Evolutionary conservation across 2,329 filamentous ascomycete genomes (phyloP).

Genomic region (Fusarium sp.): DNA sequence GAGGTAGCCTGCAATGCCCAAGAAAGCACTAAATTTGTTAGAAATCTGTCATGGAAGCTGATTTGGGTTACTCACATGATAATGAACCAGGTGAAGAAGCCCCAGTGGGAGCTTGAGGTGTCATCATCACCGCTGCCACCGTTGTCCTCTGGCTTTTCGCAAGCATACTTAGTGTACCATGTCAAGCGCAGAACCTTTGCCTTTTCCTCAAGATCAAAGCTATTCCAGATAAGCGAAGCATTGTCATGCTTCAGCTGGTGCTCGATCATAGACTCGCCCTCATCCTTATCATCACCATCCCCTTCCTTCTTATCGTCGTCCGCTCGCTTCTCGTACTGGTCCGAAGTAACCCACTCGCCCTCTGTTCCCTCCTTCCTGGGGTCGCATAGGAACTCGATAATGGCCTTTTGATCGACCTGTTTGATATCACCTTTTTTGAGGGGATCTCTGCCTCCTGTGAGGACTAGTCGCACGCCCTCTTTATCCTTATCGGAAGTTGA

Average conservation of each 20-base stretch:
- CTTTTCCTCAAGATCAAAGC: conserved; percentile 70
- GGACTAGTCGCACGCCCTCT: conserved; percentile 75
- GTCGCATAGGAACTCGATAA: conserved; percentile 89
- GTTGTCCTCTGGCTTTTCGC: conserved; percentile 64
- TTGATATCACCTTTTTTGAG: conserved; percentile 45
- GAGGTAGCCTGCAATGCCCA: conserved; percentile 85
- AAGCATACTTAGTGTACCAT: conserved; percentile 90
- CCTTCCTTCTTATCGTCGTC: conserved; percentile 49
- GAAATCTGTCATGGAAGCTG: background rate
- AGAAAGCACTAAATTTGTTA: conserved; percentile 73
- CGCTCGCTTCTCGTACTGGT: conserved; percentile 58
- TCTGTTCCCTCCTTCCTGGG: conserved; percentile 75
- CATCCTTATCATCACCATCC: conserved; percentile 48
- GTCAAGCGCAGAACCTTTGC: conserved; percentile 73
- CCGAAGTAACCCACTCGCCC: conserved; percentile 66
- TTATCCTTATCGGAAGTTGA: conserved; percentile 70
- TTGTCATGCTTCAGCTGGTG: conserved; percentile 62
- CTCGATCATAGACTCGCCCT: conserved; percentile 54
- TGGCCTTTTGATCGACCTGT: conserved; percentile 71
- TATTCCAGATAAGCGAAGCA: conserved; percentile 77
- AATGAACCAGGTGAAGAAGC: conserved; percentile 97
- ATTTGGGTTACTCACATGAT: conserved; percentile 74
- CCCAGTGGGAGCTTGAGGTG: conserved; percentile 72
- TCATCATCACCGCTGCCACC: conserved; percentile 48
- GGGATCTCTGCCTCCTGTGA: conserved; percentile 67